Evolutionary conservation across 2,329 filamentous ascomycete genomes (phyloP), one percentile per base, ranked within the genome.

Genomic region (Cryphonectria nitschkei): DNA sequence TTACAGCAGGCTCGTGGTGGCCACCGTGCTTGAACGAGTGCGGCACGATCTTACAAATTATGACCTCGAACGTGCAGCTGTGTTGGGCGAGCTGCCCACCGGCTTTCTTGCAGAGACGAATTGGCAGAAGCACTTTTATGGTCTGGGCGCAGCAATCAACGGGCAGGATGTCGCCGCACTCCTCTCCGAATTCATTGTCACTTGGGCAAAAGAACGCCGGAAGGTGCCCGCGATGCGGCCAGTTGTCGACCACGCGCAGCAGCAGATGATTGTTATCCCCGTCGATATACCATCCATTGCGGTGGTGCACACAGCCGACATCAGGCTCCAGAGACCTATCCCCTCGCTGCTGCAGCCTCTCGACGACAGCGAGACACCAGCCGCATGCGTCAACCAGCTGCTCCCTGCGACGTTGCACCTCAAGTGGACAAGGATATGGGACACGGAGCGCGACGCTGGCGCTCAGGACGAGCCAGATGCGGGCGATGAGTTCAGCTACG

Each of bases 201-300:
- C 71, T 13, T 86, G 83, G 82, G 78, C 82, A 52, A 74, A 72
- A 6, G 68, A 76, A 39, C 76, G 84, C 65, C 77, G 79, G 1
- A 76, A 70, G 3, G 71, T 85, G 1, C 29, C 61, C 2, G 76
- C 81, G 54, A 82, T 56, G 77, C 80, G 37, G 65, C 75, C 78
- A 76, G 50, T 73, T 74, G 5, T 26, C 9, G 19, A 76, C 14
- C 52, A 70, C 6, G 68, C 80, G 32, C 82, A 86, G 29, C 84
- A 80, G 73, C 86, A 87, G 29, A 90, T 89, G 16, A 95, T 99
- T 75, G 84, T 92, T 41, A 97, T 99, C 68, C 93, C 95, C 0
- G 95, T 99, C 19, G 94, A 97, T 71, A 89, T 99, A 1, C 95
- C 95, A 0, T 90, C 92, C 1, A 86, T 97, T 1, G 89, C 93